Base-by-base conservation (phyloP, 345 rosid genomes). In the Ricinus communis region DNA sequence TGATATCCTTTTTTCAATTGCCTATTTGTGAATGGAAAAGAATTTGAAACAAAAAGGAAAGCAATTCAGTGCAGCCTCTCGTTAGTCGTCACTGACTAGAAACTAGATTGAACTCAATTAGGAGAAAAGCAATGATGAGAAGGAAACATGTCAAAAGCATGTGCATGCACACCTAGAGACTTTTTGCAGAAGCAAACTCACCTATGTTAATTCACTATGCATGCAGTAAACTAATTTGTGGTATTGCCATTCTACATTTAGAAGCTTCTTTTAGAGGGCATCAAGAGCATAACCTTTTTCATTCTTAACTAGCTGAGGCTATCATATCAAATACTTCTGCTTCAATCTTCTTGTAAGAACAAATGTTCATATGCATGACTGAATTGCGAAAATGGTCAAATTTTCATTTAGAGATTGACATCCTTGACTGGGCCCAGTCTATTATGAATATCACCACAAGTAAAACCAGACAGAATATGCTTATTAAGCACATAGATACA, bases 1-100 rank as follows among this genome's bases (percentile, higher is more conserved):
- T 24, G 98, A 79, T 69, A 94, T 94, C 71, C 98, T 80, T 75
- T 94, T 87, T 79, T 94, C 98, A 79, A 94, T 90, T 69, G 91
- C 90, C 98, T 94, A 82, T 49, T 71, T 58, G 66, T 65, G 67
- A 60, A 71, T 67, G 58, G 10, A 66, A 65, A 62, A 16, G 46
- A 59, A 22, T 36, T 8, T 31, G 13, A 24, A 65, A 64, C 64
- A 18, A 56, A n/a, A 13, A 63, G 6, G 12, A 49, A 24, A 30
- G 63, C 75, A 72, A 53, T 49, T 28, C 31, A 71, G 27, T 45
- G 18, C 12, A 51, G 58, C 38, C 40, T 14, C n/a, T 55, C 24
- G 15, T 9, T 33, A 50, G 41, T 46, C 40, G 55, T 31, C 56
- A 24, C 40, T 11, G 19, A 10, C 14, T 50, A 43, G 5, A 43